Base-by-base conservation (phyloP, 805 yeast genomes). In the Torulaspora delbrueckii region DNA sequence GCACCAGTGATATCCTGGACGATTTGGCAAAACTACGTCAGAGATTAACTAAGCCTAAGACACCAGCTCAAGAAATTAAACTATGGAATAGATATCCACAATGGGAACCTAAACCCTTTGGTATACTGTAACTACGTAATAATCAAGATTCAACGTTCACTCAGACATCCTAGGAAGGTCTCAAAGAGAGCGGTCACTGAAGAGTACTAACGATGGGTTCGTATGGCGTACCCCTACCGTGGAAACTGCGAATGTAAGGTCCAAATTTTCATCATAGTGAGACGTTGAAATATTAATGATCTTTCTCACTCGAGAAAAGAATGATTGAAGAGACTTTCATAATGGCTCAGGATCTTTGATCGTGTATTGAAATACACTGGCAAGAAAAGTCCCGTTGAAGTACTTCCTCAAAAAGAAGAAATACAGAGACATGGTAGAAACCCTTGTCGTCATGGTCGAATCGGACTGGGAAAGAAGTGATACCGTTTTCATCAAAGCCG, bases 121-220 rank as follows among this genome's bases (percentile, higher is more conserved):
- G 86, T 4, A 55, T 60, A 23, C 24, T 67, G 45, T 68, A 60
- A 34, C 19, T 44, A 48, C 37, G 38, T 43, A 47, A 43, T 42
- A 23, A 31, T 31, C 13, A 40, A 27, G 31, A 33, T 27, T 44
- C 36, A 47, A 41, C 42, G 48, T 58, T 42, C 63, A 58, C 79
- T 84, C 93, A 84, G 93, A 84, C 93, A 84, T 84, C 90, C 93
- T 81, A 79, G 90, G 91, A 84, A 84, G 91, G 86, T 74, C 77
- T 65, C 68, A 50, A 47, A 50, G 62, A 65, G 74, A 75, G 87
- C 93, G 91, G 90, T 83, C 90, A 84, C 89, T 72, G 88, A 69
- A 74, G 75, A 79, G 83, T 54, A 63, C 66, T 62, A 60, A 78
- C 76, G 82, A 75, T 84, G 85, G 90, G 90, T 82, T 84, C 88